phyloP scores from a whole-genome alignment of 2,329 filamentous ascomycete genomes.

The Dothideomycetidae sp. region DNA sequence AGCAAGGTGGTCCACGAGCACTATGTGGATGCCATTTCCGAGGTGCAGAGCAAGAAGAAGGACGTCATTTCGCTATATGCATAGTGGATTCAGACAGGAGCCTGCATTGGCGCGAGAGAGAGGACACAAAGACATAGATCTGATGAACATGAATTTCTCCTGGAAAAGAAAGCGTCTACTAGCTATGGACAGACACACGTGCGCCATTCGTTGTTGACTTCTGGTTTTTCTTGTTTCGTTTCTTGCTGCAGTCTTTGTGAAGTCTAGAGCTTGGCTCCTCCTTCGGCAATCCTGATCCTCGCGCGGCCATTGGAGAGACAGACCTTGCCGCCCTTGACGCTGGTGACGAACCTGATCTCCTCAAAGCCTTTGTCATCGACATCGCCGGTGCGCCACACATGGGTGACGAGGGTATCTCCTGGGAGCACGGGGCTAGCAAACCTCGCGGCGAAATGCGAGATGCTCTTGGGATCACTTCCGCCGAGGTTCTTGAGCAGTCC shows the following conservation, averaged over 20 bases:
- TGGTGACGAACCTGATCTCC: conserved; percentile 67
- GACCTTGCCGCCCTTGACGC: conserved; percentile 67
- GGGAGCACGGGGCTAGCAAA: conserved; percentile 77
- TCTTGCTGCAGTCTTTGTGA: no score
- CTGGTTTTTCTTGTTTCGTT: no score
- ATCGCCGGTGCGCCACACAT: conserved; percentile 67
- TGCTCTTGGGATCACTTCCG: conserved; percentile 61
- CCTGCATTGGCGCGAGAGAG: not conserved
- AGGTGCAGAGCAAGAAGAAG: conserved; percentile 94
- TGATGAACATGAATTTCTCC: conserved; percentile 2
- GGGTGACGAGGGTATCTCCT: conserved; percentile 65
- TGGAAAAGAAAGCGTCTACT: conserved; percentile 1
- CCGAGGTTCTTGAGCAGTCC: conserved; percentile 59
- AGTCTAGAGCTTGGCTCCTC: conserved; percentile 49
- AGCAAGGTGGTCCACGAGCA: conserved; percentile 97
- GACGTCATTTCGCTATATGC: conserved; percentile 31
- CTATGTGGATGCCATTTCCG: conserved; percentile 94
- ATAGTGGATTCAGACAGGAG: no score
- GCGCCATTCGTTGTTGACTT: no score
- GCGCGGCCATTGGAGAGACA: conserved; percentile 78
- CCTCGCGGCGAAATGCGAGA: conserved; percentile 78
- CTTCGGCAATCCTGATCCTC: conserved; percentile 51
- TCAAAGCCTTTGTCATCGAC: conserved; percentile 53
- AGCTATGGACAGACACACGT: no score
- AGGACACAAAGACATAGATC: conserved; percentile 1